Percentiles rank a stretch among this genome's conserved stretches.
These are phyloP conservation scores for Diaporthe citrichinensis DNA, from an alignment of 2,329 filamentous ascomycete species.

Conservation along the genomic window DNA sequence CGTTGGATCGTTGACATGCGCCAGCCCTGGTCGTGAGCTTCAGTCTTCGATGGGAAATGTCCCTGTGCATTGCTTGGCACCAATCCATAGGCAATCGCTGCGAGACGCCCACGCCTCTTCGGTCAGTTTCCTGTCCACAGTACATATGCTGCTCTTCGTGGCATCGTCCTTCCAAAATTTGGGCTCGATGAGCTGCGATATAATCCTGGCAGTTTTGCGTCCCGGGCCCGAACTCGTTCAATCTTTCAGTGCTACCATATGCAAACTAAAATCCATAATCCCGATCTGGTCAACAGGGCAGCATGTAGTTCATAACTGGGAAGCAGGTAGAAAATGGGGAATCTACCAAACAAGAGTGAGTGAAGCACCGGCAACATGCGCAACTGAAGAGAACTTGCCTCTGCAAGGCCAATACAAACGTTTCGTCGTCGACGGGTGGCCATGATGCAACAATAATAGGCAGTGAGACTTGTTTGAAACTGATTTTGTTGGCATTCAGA, in stretches of 20 bases:
- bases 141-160: too few species aligned
- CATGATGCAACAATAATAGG: neutral
- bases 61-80: neutral
- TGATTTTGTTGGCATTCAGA: neutral
- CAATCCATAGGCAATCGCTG: neutral
- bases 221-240: neutral
- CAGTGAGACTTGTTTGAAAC: neutral
- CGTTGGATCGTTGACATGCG: neutral
- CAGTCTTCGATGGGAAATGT: neutral
- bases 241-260: neutral
- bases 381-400: neutral
- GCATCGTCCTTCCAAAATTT: too few species aligned
- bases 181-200: too few species aligned
- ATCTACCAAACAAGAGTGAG: neutral
- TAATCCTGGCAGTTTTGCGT: neutral
- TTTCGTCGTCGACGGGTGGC: neutral
- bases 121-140: too few species aligned
- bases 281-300: too few species aligned
- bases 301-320: neutral
- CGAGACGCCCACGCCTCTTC: too few species aligned
- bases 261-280: too few species aligned
- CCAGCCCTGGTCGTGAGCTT: neutral
- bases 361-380: neutral
- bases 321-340: neutral
- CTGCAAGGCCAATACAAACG: too few species aligned